Base-by-base conservation (phyloP, 2,329 filamentous ascomycete genomes). In the Phyllosticta ampelicida region DNA sequence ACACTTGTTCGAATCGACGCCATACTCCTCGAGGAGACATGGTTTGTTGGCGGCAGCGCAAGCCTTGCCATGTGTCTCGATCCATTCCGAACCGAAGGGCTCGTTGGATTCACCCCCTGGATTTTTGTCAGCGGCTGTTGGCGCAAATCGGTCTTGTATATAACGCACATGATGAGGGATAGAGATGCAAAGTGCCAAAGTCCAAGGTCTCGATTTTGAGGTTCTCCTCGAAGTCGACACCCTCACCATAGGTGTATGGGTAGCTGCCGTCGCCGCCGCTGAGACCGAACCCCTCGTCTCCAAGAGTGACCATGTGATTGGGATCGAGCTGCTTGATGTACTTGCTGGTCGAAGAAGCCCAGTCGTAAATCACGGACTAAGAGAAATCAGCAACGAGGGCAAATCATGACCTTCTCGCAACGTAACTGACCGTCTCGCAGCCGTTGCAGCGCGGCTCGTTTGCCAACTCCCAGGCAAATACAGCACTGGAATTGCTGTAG, bases 381-480 rank as follows among this genome's bases (percentile, higher is more conserved):
- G 2, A 48, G 16, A 36, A 16, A 19, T 60, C 18, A 52, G 55
- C 26, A 11, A 16, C 50, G 9, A 48, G 13, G 5, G 18, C 5
- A 28, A 26, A 11, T 51, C 5, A 16, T 23, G 5, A 16, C 9
- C 23, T 26, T 26, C 23, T 26, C 23, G n/a, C n/a, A n/a, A n/a
- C n/a, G n/a, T 8, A 26, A 26, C 55, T 53, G 23, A 61, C 1
- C 5, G 80, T 78, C 48, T 74, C 71, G 66, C 85, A 87, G 11
- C 80, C 78, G 13, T 77, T 74, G 71, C 84, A 86, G 60, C 84
- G 76, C 16, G 84, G 80, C 70, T 87, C 85, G 63, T 87, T 87
- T 59, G 76, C 80, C 1, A 87, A 73, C 64, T 87, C 84, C 85
- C 85, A 87, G 0, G 83, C 82, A 62, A 87, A 81, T 52, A 87